A percentile compares a stretch with the other conserved stretches of the same genome.
These are phyloP conservation scores for Claviceps sp. DNA, from an alignment of 2,329 filamentous ascomycete species.

Conservation along the genomic window DNA sequence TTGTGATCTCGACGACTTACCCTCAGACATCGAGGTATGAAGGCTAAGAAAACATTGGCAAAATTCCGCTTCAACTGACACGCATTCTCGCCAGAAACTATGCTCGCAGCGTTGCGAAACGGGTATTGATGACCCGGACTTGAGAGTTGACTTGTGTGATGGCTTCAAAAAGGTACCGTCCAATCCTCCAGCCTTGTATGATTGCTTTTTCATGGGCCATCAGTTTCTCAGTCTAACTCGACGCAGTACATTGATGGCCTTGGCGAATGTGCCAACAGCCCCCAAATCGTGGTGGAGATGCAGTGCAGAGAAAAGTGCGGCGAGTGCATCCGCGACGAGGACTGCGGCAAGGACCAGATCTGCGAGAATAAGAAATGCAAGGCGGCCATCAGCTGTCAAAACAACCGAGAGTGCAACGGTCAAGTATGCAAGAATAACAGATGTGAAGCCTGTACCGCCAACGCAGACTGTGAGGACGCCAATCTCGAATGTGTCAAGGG, in stretches of 20 bases:
- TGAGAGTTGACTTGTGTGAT: slow-evolving; percentile 2
- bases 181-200: neutral
- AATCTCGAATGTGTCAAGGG: slow-evolving; percentile 4
- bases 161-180: slow-evolving; percentile 4
- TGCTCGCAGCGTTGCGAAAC: slow-evolving; percentile 4
- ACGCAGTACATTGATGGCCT: slow-evolving; percentile 4
- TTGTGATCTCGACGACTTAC: slow-evolving; percentile 2
- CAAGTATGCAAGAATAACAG: slow-evolving; percentile 4
- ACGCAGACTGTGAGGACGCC: slow-evolving; percentile 1
- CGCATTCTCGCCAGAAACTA: neutral
- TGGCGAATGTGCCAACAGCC: slow-evolving; percentile 4
- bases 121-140: slow-evolving; percentile 1
- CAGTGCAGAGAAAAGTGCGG: slow-evolving; percentile 5
- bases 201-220: neutral
- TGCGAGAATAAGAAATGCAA: slow-evolving; percentile 4
- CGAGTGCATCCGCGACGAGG: slow-evolving; percentile 1
- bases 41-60: neutral
- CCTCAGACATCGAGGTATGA: slow-evolving; percentile 4
- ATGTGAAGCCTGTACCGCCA: slow-evolving; percentile 3
- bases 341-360: slow-evolving; percentile 3
- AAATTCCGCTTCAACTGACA: neutral
- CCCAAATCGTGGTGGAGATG: neutral
- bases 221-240: neutral
- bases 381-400: slow-evolving; percentile 1
- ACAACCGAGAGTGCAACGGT: slow-evolving; percentile 5